Conservation (phyloP, 441 rosid genomes). For the Jatropha multifida region DNA sequence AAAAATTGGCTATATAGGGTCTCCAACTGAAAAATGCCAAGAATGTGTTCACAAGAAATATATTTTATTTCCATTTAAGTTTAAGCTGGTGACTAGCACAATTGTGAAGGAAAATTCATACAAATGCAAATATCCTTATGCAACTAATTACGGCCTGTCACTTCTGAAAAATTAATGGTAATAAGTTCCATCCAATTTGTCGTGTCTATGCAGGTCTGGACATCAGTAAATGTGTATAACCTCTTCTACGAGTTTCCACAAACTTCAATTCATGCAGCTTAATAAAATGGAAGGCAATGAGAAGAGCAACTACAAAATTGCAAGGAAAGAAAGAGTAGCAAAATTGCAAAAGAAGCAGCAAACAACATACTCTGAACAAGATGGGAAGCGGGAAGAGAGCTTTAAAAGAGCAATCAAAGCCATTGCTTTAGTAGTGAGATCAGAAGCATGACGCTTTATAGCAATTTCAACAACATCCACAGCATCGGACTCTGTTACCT, state of each 20-base stretch:
- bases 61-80: neutral
- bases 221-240: neutral
- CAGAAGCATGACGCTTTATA: conserved; percentile 64
- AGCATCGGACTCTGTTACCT: conserved; percentile 93
- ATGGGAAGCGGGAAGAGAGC: conserved; percentile 93
- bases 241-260: neutral
- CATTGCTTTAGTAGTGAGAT: conserved; percentile 86
- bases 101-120: neutral
- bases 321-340: conserved; percentile 2
- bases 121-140: neutral
- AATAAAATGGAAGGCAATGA: neutral
- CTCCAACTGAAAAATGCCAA: conserved; percentile 1
- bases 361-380: conserved; percentile 74
- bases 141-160: neutral
- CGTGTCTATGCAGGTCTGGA: neutral
- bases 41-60: neutral
- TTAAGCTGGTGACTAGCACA: neutral
- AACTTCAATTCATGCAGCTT: neutral
- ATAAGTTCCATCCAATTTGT: neutral
- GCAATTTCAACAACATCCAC: conserved; percentile 78
- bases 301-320: neutral
- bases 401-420: conserved; percentile 85
- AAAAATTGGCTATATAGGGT: neutral
- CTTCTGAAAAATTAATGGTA: neutral
- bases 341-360: conserved; percentile 19